Evolutionary conservation across 1,284 basidiomycete genomes (phyloP), one percentile per base, ranked within the genome.

Genomic region (Ganoderma meredithae): DNA sequence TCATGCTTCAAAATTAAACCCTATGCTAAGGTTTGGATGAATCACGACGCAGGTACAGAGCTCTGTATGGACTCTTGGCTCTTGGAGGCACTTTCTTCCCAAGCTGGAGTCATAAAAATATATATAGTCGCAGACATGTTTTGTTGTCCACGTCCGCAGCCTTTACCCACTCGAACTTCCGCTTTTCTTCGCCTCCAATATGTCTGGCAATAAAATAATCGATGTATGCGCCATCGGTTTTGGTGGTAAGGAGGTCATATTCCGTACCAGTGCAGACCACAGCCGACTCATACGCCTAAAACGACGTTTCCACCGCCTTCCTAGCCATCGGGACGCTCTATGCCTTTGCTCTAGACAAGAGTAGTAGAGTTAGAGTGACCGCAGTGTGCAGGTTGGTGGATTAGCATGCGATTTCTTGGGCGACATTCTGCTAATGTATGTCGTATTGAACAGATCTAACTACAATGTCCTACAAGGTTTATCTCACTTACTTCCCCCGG

Each of bases 251-350:
- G 31, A n/a, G 39, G 36, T 27, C 22, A 52, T 36, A 22, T 49
- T 44, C 58, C 22, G 56, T 44, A 60, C 22, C 52, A 9, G 27
- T 17, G 17, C 31, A 25, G 31, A 22, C 60, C 27, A 13, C 17
- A 10, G n/a, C 25, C 27, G 39, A 2, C 53, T 22, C 40, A 19
- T 22, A 43, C 41, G n/a, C 39, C 17, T 17, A 22, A 31, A 31
- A 31, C 31, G 31, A 31, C 17, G 4, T 40, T 12, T n/a, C 10
- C 4, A 43, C 58, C 1, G 36, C 13, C 12, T 15, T 17, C n/a
- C 19, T 41, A 80, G 79, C 78, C 8, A 77, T 81, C 52, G 80
- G 80, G 3, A 75, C 78, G 13, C 47, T 80, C 13, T 81, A 81
- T 67, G 76, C 75, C 8, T 79, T 73, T 47, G 76, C 76, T 10